phyloP scores from a whole-genome alignment of 768 basidiomycete genomes.

The Auriscalpium orientale region DNA sequence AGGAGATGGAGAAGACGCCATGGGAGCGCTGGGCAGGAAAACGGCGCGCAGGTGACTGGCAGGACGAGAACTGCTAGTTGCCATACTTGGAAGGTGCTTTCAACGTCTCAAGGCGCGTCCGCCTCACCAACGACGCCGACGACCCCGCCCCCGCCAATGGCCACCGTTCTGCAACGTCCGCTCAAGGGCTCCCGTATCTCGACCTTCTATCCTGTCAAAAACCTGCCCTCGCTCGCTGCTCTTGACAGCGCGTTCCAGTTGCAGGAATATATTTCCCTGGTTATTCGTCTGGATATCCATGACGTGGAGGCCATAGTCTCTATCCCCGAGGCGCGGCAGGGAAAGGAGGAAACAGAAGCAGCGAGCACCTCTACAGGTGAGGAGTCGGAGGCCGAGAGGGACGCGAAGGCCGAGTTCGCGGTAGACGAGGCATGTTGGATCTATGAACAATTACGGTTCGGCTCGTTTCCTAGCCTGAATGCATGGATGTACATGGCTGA shows the following conservation, averaged over 20 bases:
- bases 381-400: slow-evolving; percentile 25
- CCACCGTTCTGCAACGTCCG: slow-evolving; percentile 48
- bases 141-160: slow-evolving; percentile 1
- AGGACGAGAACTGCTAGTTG: neutral
- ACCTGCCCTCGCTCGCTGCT: slow-evolving; percentile 57
- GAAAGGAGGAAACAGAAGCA: slow-evolving; percentile 12
- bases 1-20: too few relatives aligned
- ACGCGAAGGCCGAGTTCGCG: slow-evolving; percentile 37
- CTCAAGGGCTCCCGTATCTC: slow-evolving; percentile 72
- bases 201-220: slow-evolving; percentile 72
- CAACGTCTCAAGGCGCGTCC: neutral
- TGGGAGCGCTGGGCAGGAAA: too few relatives aligned
- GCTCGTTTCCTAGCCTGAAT: slow-evolving; percentile 7
- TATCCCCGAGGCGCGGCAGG: slow-evolving; percentile 41
- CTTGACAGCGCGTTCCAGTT: slow-evolving; percentile 91
- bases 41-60: neutral
- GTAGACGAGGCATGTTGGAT: slow-evolving; percentile 86
- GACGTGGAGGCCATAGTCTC: slow-evolving; percentile 78
- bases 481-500: neutral
- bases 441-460: slow-evolving; percentile 55
- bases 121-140: neutral
- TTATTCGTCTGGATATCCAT: slow-evolving; percentile 81
- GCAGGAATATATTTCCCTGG: slow-evolving; percentile 87
- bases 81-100: neutral
- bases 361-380: slow-evolving; percentile 18